These are phyloP conservation scores for Dendrobium catenatum DNA, from an alignment of 106 monocot genomes.

Conservation along the genomic window DNA sequence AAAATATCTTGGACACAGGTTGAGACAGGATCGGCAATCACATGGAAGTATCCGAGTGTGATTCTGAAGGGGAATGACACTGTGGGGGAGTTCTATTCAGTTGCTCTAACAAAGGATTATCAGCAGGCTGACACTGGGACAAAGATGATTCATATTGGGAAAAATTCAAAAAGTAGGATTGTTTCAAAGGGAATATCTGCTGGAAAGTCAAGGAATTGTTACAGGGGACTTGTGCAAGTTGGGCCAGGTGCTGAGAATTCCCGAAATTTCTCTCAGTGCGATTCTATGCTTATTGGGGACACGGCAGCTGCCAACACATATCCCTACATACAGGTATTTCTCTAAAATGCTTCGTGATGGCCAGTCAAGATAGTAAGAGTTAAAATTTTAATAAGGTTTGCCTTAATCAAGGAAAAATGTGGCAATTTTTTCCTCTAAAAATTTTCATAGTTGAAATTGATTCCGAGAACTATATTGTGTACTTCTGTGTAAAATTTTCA, in stretches of 20 bases:
- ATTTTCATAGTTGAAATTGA: not conserved
- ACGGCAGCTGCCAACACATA: conserved; percentile 86
- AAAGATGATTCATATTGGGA: conserved; percentile 95
- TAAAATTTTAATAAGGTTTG: not conserved
- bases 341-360: not conserved
- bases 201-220: conserved; percentile 92
- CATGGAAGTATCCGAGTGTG: conserved; percentile 98
- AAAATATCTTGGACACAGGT: conserved; percentile 99
- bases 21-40: conserved; percentile 94
- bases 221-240: conserved; percentile 82
- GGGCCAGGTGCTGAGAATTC: conserved; percentile 62
- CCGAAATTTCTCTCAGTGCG: conserved; percentile 90
- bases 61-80: conserved; percentile 67
- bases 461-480: not conserved
- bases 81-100: conserved; percentile 92
- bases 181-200: conserved; percentile 93
- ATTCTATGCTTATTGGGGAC: conserved; percentile 99
- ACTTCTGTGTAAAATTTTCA: not conserved
- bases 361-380: not conserved
- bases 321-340: conserved; percentile 81
- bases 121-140: conserved; percentile 98
- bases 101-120: conserved; percentile 85
- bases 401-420: not conserved
- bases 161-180: conserved; percentile 76
- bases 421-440: not conserved